Conservation (phyloP, 2,329 filamentous ascomycete genomes). For the Phialophora chinensis region DNA sequence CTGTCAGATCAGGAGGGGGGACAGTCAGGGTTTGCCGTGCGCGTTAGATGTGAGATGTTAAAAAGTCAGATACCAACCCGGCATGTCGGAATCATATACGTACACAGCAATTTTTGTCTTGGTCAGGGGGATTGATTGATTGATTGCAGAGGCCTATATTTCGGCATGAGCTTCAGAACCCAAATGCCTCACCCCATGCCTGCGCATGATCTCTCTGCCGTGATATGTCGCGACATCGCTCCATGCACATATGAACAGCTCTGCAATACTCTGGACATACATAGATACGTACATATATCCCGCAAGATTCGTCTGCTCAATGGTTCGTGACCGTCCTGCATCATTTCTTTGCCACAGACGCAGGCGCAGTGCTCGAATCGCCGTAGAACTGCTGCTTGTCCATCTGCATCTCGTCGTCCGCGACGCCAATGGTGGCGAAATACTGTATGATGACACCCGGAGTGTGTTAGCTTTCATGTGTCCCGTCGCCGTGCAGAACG, state of each 20-base stretch:
- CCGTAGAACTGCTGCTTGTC: constrained; percentile 34
- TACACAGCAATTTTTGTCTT: not conserved
- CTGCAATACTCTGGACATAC: too few relatives aligned
- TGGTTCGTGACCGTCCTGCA: not conserved
- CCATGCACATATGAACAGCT: too few relatives aligned
- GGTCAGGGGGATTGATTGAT: not conserved
- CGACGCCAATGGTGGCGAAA: constrained; percentile 39
- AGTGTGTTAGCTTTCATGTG: not conserved
- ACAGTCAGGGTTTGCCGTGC: not conserved
- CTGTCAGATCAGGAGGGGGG: too few relatives aligned
- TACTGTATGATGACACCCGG: constrained; percentile 24
- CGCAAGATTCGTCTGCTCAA: too few relatives aligned
- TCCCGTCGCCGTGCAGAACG: too few relatives aligned
- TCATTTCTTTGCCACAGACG: not conserved
- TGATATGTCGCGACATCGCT: too few relatives aligned
- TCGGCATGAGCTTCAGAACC: too few relatives aligned
- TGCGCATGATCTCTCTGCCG: too few relatives aligned
- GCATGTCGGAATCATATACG: too few relatives aligned
- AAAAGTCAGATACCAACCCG: not conserved
- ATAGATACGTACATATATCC: too few relatives aligned
- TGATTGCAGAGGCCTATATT: too few relatives aligned
- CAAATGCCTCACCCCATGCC: too few relatives aligned
- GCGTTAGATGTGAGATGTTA: not conserved
- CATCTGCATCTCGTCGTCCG: constrained; percentile 39
- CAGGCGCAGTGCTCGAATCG: not conserved